Conservation (phyloP, 2,329 filamentous ascomycete genomes). For the Stagonosporopsis rhizophila region DNA sequence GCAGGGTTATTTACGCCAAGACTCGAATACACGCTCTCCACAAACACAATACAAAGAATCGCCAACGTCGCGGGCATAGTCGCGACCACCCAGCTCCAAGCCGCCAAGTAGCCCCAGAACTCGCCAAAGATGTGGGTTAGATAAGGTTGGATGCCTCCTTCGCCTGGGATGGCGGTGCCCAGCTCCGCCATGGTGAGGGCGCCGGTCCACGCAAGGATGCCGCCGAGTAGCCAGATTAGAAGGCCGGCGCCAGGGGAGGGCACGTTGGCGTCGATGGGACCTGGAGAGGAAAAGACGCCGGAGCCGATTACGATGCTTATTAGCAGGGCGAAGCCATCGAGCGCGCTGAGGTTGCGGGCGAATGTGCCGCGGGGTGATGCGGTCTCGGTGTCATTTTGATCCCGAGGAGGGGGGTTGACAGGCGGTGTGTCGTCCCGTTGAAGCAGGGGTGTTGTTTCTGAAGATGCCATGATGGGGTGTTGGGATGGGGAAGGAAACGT, state of each 20-base stretch:
- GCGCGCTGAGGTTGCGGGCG: constrained; percentile 40
- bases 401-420: constrained; percentile 17
- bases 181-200: constrained; percentile 69
- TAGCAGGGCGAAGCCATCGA: constrained; percentile 63
- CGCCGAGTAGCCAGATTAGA: constrained; percentile 67
- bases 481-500: constrained; percentile 1
- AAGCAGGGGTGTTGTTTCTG: constrained; percentile 35
- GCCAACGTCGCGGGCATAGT: constrained; percentile 71
- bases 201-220: constrained; percentile 69
- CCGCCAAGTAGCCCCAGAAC: constrained; percentile 66
- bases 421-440: constrained; percentile 18
- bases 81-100: constrained; percentile 71
- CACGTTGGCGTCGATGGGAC: constrained; percentile 68
- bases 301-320: constrained; percentile 71
- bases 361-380: constrained; percentile 37
- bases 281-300: constrained; percentile 70
- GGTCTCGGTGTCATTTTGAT: constrained; percentile 15
- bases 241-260: constrained; percentile 67
- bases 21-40: constrained; percentile 53
- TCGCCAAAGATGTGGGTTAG: constrained; percentile 68
- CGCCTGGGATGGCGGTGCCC: constrained; percentile 68
- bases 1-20: constrained; percentile 66
- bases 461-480: constrained; percentile 26
- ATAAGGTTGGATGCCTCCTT: constrained; percentile 70
- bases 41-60: constrained; percentile 69